Base-by-base conservation (phyloP, 768 basidiomycete genomes). In the Mycena chlorophos region DNA sequence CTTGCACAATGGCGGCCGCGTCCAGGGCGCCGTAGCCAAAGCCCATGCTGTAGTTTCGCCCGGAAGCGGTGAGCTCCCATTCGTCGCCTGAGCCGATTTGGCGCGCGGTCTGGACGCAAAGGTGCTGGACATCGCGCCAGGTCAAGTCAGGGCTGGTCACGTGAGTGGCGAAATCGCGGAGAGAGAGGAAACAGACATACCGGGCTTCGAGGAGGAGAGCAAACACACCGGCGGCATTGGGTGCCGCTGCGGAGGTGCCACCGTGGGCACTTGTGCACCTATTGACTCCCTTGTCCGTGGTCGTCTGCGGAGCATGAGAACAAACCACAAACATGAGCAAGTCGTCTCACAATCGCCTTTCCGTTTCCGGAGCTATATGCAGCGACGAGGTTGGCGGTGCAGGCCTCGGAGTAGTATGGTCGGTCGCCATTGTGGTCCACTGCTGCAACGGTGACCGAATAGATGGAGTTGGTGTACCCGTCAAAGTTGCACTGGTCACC, bases 401-500 rank as follows among this genome's bases (percentile, higher is more conserved):
- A 99, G n/a, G 92, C 75, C 71, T 99, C 97, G 3, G 96, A 98
- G 65, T 99, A 98, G 68, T 90, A 93, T 13, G 97, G 97, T 65
- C 97, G 97, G 28, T 93, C 72, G 16, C 94, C 96, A 65, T 91
- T 91, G 69, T 88, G 84, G 65, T 98, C 97, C 52, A 98, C 79
- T 0, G 97, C 92, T 20, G 94, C 87, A 26, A 99, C 93, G 0
- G 97, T 99, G 40, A 99, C 85, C 3, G 90, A 92, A 72, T 92
- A 98, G 55, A 98, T 95, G 65, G 89, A 92, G 69, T 99, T 99
- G 17, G 97, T 99, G 69, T 99, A 99, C 5, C 97, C 97, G 64
- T 99, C 97, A 67, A 98, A 98, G 69, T 99, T 99, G 78, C 97
- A 99, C 71, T 98, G 95, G 67, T 99, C 97, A 16, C 89, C 91